Evolutionary conservation across 352 stramenopile genomes (phyloP).

Genomic region (Pythium phragmiticola): DNA sequence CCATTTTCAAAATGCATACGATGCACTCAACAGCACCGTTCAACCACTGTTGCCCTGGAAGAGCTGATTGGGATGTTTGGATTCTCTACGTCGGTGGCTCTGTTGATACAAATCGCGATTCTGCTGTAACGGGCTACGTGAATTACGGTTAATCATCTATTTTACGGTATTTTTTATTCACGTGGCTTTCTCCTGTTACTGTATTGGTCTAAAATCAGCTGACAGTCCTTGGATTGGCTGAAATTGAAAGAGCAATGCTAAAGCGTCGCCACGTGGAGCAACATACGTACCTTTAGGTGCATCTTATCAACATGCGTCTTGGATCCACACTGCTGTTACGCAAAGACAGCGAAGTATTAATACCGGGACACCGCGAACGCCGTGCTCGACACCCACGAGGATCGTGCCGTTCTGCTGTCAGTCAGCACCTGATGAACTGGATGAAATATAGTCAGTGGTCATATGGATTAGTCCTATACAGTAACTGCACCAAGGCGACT

Average conservation of each 20-base stretch:
- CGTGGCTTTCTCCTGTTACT: too few relatives aligned
- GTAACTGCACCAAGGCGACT: neutral
- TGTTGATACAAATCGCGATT: too few relatives aligned
- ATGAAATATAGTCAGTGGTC: neutral
- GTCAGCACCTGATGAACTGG: neutral
- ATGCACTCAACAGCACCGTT: too few relatives aligned
- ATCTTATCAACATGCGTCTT: neutral
- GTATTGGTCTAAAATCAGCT: neutral
- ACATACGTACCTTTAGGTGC: neutral
- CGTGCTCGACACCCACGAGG: slow-evolving; percentile 11
- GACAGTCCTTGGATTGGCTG: neutral
- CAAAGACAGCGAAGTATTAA: slow-evolving; percentile 10
- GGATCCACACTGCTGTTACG: slow-evolving; percentile 6
- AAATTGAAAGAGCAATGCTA: neutral
- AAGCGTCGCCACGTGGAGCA: slow-evolving; percentile 6
- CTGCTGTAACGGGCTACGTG: too few relatives aligned
- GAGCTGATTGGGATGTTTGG: too few relatives aligned
- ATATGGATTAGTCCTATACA: too few relatives aligned
- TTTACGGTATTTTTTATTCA: too few relatives aligned
- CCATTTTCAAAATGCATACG: too few relatives aligned
- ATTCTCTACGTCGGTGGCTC: too few relatives aligned
- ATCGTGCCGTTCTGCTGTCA: slow-evolving; percentile 15
- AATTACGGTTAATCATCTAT: too few relatives aligned
- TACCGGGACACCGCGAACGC: neutral
- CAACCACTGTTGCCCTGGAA: too few relatives aligned